A percentile compares a stretch with the other conserved stretches of the same genome.
phyloP scores from a whole-genome alignment of 2,329 filamentous ascomycete species.

The Sphaceloma murrayae region DNA sequence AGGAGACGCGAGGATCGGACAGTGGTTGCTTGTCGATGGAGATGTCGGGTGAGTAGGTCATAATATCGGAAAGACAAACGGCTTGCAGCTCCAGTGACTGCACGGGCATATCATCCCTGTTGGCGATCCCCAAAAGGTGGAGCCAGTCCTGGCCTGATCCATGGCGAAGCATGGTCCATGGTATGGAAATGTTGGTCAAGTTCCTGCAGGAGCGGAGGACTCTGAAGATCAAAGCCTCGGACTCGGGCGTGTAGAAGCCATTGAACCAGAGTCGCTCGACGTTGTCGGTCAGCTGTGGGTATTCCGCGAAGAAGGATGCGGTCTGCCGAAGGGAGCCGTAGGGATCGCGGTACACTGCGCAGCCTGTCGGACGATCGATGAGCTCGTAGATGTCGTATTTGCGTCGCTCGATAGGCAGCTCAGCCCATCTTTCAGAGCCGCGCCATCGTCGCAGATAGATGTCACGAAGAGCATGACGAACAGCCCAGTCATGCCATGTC shows the following conservation, averaged over 20 bases:
- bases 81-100: conserved; percentile 44
- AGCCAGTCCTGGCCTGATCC: conserved; percentile 41
- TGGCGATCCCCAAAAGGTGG: conserved; percentile 36
- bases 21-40: conserved; percentile 37
- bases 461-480: conserved; percentile 42
- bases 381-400: conserved; percentile 40
- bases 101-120: conserved; percentile 32
- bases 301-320: conserved; percentile 36
- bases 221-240: conserved; percentile 41
- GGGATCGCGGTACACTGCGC: conserved; percentile 44
- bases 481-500: conserved; percentile 45
- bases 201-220: conserved; percentile 40
- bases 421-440: conserved; percentile 44
- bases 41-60: conserved; percentile 35
- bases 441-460: conserved; percentile 46
- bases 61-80: conserved; percentile 36
- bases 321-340: conserved; percentile 42
- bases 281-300: conserved; percentile 38
- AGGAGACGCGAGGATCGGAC: conserved; percentile 37
- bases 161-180: conserved; percentile 45
- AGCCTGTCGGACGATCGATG: conserved; percentile 37
- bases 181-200: conserved; percentile 40
- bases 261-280: conserved; percentile 48
- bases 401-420: conserved; percentile 35
- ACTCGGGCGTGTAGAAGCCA: conserved; percentile 44